Base-by-base conservation (phyloP, 1,284 basidiomycete species). In the Malassezia brasiliensis region DNA sequence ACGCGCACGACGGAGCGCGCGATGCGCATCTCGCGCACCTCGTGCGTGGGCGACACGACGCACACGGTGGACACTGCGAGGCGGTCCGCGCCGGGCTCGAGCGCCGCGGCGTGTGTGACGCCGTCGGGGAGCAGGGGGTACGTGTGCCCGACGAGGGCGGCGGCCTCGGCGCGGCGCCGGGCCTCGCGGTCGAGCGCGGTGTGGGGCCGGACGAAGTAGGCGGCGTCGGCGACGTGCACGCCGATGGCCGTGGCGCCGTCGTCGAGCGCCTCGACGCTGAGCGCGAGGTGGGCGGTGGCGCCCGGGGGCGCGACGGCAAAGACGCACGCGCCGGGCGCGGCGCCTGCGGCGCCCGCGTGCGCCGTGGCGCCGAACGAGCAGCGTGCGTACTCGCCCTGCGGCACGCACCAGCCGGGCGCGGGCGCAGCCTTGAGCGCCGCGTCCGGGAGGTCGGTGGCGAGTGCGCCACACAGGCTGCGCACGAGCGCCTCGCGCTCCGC, bases 151-250 rank as follows among this genome's bases (percentile, higher is more conserved):
- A 96, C 85, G 39, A 98, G 84, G 74, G 96, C 96, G 47, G 98
- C 94, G 65, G 88, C 90, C 2, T 91, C 96, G 28, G 90, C 93
- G 61, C 93, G 83, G 78, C 96, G 96, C 66, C 90, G 84, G 47
- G 94, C 94, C 77, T 99, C 94, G 34, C 94, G 88, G 72, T 99
- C 94, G 64, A 99, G 80, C 15, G 91, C 87, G 8, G 89, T 94
- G 76, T 94, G 94, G 25, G 89, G 84, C 78, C 90, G 93, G 71
- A 93, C 54, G 77, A 96, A 98, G 79, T 87, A 85, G 2, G 90
- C 88, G 1, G 96, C 90, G 75, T 99, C 94, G 19, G 91, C 87
- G 64, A 98, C 84, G 72, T 98, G 94, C 11, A 98, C 83, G 54
- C 89, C 89, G 47, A 99, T 82, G 50, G 90, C 87, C 72, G 83